A percentile compares a stretch with the other conserved stretches of the same genome.
phyloP scores from a whole-genome alignment of 768 basidiomycete genomes.

The Lactarius indigo region DNA sequence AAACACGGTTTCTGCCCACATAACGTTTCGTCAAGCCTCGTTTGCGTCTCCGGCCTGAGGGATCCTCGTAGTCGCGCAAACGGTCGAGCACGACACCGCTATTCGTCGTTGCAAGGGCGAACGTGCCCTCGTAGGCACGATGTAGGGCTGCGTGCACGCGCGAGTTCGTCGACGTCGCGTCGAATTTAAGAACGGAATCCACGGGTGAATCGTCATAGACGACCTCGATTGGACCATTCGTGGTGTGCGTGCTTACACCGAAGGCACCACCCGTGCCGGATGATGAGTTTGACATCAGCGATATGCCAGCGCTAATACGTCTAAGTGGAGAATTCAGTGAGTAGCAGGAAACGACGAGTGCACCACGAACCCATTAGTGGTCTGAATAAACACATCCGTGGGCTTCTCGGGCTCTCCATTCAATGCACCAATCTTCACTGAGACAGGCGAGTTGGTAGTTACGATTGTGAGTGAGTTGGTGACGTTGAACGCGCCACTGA shows the following conservation, averaged over 20 bases:
- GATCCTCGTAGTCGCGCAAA: slow-evolving; percentile 31
- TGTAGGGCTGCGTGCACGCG: slow-evolving; percentile 32
- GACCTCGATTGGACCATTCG: slow-evolving; percentile 33
- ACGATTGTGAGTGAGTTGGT: slow-evolving; percentile 30
- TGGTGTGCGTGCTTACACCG: slow-evolving; percentile 31
- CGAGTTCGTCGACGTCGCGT: slow-evolving; percentile 33
- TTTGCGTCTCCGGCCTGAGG: slow-evolving; percentile 35
- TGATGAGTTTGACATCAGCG: slow-evolving; percentile 33
- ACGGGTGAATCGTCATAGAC: slow-evolving; percentile 34
- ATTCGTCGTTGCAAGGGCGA: slow-evolving; percentile 33
- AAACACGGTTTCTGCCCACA: background rate
- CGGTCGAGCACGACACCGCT: slow-evolving; percentile 26
- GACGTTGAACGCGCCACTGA: slow-evolving; percentile 39
- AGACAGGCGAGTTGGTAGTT: slow-evolving; percentile 37
- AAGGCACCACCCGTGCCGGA: slow-evolving; percentile 33
- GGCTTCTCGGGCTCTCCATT: slow-evolving; percentile 27
- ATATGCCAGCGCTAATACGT: slow-evolving; percentile 32
- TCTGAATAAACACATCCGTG: slow-evolving; percentile 34
- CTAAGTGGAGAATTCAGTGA: slow-evolving; percentile 28
- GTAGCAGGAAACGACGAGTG: background rate
- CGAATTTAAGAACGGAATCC: slow-evolving; percentile 35
- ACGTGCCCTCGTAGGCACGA: slow-evolving; percentile 42
- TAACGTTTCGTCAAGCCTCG: slow-evolving; percentile 25
- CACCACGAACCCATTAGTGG: slow-evolving; percentile 42
- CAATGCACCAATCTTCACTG: slow-evolving; percentile 30